phyloP scores from a whole-genome alignment of 208 protist genomes.

The Leishmania tarentolae region DNA sequence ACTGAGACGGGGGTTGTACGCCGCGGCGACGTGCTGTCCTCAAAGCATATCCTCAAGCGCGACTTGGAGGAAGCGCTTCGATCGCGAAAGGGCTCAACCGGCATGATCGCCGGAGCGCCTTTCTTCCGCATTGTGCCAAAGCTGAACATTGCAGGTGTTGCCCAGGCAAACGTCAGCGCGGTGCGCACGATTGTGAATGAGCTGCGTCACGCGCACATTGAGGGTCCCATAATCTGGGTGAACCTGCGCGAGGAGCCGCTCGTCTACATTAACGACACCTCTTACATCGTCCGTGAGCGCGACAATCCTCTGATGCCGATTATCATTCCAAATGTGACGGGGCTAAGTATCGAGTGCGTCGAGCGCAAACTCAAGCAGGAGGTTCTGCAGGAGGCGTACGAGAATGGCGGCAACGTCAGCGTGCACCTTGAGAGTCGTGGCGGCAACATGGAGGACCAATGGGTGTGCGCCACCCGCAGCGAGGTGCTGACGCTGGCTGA shows the following conservation, averaged over 20 bases:
- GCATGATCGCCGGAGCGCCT: constrained; percentile 81
- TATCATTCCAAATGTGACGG: constrained; percentile 85
- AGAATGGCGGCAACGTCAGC: constrained; percentile 88
- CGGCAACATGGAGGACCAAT: constrained; percentile 85
- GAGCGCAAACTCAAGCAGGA: constrained; percentile 87
- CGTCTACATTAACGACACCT: constrained; percentile 85
- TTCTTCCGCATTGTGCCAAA: constrained; percentile 89
- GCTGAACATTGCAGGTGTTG: constrained; percentile 83
- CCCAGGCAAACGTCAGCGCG: constrained; percentile 76
- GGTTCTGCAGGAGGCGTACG: constrained; percentile 79
- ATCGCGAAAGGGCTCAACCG: constrained; percentile 59
- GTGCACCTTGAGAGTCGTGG: constrained; percentile 66
- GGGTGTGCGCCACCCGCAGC: constrained; percentile 68
- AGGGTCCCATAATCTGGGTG: constrained; percentile 79
- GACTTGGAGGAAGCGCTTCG: constrained; percentile 79
- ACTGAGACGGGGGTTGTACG: constrained; percentile 59
- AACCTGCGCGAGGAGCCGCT: constrained; percentile 90
- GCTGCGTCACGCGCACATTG: constrained; percentile 64
- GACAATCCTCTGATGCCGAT: constrained; percentile 73
- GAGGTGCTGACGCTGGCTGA: constrained; percentile 69
- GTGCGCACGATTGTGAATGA: constrained; percentile 83
- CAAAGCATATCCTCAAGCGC: constrained; percentile 75
- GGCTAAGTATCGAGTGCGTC: constrained; percentile 69
- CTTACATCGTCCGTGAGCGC: constrained; percentile 86
- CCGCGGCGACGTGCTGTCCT: constrained; percentile 78